These are phyloP conservation scores for Eucalyptus sp. DNA, from an alignment of 345 rosid genomes.

Conservation along the genomic window DNA sequence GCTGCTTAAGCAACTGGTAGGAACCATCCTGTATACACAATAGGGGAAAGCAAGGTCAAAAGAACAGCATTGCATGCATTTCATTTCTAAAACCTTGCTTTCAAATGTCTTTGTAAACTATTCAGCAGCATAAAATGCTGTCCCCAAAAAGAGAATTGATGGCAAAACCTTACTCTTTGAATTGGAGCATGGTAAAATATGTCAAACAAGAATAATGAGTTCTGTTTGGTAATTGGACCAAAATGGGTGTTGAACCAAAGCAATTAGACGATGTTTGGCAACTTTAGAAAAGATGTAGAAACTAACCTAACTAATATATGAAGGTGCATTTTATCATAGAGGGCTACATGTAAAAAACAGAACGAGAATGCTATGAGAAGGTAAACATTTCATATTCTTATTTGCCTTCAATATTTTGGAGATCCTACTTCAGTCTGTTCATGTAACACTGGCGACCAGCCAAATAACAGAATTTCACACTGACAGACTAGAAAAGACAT, in stretches of 20 bases:
- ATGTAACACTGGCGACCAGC: neutral
- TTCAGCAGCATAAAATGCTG: neutral
- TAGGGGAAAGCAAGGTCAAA: neutral
- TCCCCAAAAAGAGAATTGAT: neutral
- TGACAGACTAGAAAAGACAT: neutral
- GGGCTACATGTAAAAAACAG: neutral
- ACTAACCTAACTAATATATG: neutral
- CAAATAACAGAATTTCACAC: neutral
- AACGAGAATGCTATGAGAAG: neutral
- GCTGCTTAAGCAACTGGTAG: neutral
- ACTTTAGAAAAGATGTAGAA: neutral
- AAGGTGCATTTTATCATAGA: neutral
- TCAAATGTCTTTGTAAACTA: neutral
- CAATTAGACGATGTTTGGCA: neutral
- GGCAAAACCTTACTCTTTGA: neutral
- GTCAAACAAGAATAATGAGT: neutral
- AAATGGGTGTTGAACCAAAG: neutral
- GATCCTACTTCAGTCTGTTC: neutral
- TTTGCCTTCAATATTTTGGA: neutral
- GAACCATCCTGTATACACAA: neutral
- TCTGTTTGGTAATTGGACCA: neutral
- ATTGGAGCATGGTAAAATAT: neutral
- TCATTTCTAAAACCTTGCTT: neutral
- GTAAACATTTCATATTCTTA: neutral
- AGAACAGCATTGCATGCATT: neutral